Evolutionary conservation across 345 rosid species (phyloP).

Genomic region (Mercurialis annua): DNA sequence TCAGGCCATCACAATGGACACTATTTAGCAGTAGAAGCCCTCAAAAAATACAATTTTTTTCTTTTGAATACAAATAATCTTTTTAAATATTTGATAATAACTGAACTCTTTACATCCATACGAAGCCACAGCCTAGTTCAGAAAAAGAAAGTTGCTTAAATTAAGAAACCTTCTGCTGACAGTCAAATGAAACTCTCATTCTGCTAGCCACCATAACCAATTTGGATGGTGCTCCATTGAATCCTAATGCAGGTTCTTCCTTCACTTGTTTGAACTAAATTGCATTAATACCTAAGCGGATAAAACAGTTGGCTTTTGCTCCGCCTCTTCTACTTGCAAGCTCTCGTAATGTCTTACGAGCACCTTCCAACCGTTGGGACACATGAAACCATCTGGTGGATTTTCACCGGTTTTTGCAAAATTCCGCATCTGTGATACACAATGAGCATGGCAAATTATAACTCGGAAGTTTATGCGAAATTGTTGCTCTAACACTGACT

Average conservation of each 20-base stretch:
- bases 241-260: background rate
- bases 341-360: conserved; percentile 77
- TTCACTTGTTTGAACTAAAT: background rate
- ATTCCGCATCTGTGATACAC: conserved; percentile 61
- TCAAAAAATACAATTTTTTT: no score
- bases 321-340: conserved; percentile 57
- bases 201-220: background rate
- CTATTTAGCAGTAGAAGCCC: no score
- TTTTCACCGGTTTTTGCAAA: conserved; percentile 81
- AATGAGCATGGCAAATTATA: background rate
- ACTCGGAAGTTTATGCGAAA: background rate
- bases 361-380: conserved; percentile 89
- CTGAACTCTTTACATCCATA: background rate
- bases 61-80: no score
- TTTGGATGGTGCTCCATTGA: background rate
- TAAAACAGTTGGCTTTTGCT: conserved; percentile 35
- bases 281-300: conserved; percentile 28
- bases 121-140: background rate
- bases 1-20: no score
- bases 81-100: no score
- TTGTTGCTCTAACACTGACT: background rate
- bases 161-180: background rate
- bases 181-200: conserved; percentile 1
- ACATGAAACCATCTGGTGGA: conserved; percentile 98
- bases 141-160: background rate